Conservation (phyloP, 202 grass and related monocot genomes). For the Saccharum hybrid region DNA sequence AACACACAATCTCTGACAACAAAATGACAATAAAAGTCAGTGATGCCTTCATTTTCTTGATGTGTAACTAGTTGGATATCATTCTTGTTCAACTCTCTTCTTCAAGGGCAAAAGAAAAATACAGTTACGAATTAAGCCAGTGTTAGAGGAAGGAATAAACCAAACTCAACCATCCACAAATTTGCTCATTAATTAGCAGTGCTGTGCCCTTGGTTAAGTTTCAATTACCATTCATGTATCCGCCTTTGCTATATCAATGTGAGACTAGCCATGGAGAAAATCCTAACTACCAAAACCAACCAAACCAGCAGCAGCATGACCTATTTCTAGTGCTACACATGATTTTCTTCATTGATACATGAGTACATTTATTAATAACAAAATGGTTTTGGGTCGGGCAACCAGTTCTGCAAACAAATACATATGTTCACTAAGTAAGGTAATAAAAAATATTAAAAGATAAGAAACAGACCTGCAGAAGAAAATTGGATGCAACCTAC, state of each 20-base stretch:
- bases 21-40: background rate
- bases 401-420: conserved; percentile 25
- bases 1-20: background rate
- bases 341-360: conserved; percentile 12
- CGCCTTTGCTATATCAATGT: background rate
- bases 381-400: background rate
- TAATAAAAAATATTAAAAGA: conserved; percentile 14
- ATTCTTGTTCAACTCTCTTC: background rate
- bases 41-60: background rate
- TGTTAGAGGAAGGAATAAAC: conserved; percentile 17
- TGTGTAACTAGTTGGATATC: background rate
- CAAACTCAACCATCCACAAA: background rate
- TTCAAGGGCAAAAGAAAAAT: background rate
- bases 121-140: background rate
- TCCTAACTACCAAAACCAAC: conserved; percentile 14
- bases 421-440: background rate
- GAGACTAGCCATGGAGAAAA: background rate
- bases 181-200: background rate
- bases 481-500: conserved; percentile 53
- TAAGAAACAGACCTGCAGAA: conserved; percentile 59
- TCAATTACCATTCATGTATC: background rate
- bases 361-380: background rate
- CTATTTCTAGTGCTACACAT: background rate
- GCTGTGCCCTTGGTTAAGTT: background rate
- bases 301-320: conserved; percentile 17